Percentiles rank a stretch among this genome's conserved stretches.
These are phyloP conservation scores for Incumbomyces lentus DNA, from an alignment of 2,329 filamentous ascomycete genomes.

Conservation along the genomic window DNA sequence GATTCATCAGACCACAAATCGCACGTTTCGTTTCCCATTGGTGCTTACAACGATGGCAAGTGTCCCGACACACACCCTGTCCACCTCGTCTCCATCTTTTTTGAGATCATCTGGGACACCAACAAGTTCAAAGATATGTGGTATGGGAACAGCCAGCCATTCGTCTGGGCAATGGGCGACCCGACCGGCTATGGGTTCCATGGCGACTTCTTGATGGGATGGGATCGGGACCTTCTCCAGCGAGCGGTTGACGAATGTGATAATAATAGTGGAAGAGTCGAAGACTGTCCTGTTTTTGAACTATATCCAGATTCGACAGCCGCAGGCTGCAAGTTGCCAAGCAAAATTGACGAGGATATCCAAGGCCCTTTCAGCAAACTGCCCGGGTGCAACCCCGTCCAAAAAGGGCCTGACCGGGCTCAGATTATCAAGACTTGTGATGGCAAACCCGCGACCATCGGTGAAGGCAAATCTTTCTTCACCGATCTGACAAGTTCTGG, in stretches of 20 bases:
- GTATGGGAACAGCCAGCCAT: conserved; percentile 28
- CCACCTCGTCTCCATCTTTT: conserved; percentile 50
- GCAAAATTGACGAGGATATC: conserved; percentile 27
- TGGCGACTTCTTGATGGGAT: conserved; percentile 60
- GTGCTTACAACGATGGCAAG: conserved; percentile 26
- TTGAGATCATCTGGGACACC: conserved; percentile 48
- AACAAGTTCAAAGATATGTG: conserved; percentile 40
- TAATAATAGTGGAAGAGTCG: conserved; percentile 49
- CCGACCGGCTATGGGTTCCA: conserved; percentile 44
- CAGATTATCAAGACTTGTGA: conserved; percentile 12
- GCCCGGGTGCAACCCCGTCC: conserved; percentile 23
- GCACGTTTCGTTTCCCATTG: conserved; percentile 29
- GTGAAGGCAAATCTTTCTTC: conserved; percentile 31
- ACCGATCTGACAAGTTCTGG: conserved; percentile 38
- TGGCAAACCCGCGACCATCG: conserved; percentile 29
- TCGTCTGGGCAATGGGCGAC: conserved; percentile 40
- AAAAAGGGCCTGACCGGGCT: conserved; percentile 27
- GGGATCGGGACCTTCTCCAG: conserved; percentile 56
- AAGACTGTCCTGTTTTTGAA: conserved; percentile 48
- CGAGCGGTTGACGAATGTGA: conserved; percentile 58
- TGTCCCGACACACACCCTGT: conserved; percentile 38
- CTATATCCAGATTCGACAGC: conserved; percentile 45
- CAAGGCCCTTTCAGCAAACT: conserved; percentile 18
- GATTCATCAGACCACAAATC: conserved; percentile 26
- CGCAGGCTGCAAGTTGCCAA: conserved; percentile 42